Evolutionary conservation across 495 filamentous ascomycete species (phyloP).

Genomic region (Xylaria telfairii): DNA sequence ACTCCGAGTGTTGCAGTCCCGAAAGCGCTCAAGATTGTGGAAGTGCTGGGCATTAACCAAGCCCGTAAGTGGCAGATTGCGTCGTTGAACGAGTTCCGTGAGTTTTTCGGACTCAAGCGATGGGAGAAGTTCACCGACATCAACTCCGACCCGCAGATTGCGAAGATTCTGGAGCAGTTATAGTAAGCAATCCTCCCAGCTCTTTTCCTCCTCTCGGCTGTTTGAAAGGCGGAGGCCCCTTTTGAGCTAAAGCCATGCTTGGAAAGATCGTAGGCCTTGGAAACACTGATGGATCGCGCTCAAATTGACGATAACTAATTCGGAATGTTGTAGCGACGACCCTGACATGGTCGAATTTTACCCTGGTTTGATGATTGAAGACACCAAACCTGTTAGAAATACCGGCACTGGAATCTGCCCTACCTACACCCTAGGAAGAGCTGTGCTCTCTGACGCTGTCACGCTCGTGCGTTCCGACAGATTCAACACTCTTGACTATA

Average conservation of each 20-base stretch:
- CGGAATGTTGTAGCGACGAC: constrained; percentile 52
- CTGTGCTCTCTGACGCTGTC: constrained; percentile 80
- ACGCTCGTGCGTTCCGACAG: constrained; percentile 80
- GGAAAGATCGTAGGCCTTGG: not conserved
- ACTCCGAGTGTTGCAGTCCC: constrained; percentile 50
- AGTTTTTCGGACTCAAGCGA: constrained; percentile 71
- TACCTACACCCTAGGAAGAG: constrained; percentile 72
- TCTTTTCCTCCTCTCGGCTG: not conserved
- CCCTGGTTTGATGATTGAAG: constrained; percentile 70
- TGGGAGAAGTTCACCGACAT: constrained; percentile 79
- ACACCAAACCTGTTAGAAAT: constrained; percentile 62
- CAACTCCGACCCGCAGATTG: constrained; percentile 77
- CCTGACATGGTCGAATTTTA: constrained; percentile 65
- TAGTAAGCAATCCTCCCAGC: constrained; percentile 62
- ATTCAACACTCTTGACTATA: constrained; percentile 76
- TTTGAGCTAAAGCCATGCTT: not conserved
- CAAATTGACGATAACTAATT: constrained; percentile 35
- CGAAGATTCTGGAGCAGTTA: constrained; percentile 71
- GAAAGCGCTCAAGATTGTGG: constrained; percentile 68
- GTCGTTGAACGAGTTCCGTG: constrained; percentile 81
- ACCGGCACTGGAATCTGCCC: constrained; percentile 75
- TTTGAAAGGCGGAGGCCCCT: not conserved
- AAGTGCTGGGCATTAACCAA: constrained; percentile 81
- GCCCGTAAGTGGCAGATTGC: constrained; percentile 77
- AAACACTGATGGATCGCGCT: not conserved